These are phyloP conservation scores for Pyrenophora seminiperda DNA, from an alignment of 2,329 filamentous ascomycete species.

Conservation along the genomic window DNA sequence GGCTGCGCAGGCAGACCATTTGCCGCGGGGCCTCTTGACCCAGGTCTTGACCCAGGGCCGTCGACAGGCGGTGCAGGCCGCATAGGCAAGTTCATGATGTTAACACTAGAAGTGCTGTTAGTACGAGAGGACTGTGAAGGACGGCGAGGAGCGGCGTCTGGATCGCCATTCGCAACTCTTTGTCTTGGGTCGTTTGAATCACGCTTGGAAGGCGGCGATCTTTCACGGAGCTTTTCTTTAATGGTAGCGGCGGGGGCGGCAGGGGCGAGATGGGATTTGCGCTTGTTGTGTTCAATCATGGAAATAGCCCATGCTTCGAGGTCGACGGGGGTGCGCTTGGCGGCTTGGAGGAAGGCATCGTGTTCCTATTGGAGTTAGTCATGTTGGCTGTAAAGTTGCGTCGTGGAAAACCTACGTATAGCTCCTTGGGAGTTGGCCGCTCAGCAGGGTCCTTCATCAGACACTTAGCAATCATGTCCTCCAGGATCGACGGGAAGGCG, in stretches of 20 bases:
- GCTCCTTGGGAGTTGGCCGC: conserved; percentile 88
- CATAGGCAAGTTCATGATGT: conserved; percentile 54
- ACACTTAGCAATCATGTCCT: conserved; percentile 97
- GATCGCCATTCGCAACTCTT: conserved; percentile 34
- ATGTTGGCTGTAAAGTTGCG: not conserved
- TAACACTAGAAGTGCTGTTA: conserved; percentile 47
- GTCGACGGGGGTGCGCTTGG: conserved; percentile 94
- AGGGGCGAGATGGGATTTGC: conserved; percentile 89
- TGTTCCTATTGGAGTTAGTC: conserved; percentile 67
- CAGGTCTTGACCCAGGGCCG: conserved; percentile 33
- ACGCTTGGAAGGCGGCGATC: conserved; percentile 35
- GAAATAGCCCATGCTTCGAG: conserved; percentile 90
- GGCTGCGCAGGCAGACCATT: conserved; percentile 18
- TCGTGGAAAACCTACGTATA: conserved; percentile 70
- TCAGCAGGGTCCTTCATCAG: conserved; percentile 86
- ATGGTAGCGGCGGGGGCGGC: conserved; percentile 70
- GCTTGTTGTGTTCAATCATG: conserved; percentile 93
- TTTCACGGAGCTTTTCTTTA: conserved; percentile 47
- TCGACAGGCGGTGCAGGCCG: conserved; percentile 49
- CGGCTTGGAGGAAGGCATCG: conserved; percentile 93
- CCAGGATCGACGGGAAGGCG: conserved; percentile 91
- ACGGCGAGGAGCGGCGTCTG: conserved; percentile 38
- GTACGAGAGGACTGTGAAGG: conserved; percentile 52
- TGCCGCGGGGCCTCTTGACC: conserved; percentile 26
- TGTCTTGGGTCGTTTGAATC: conserved; percentile 30